phyloP scores from a whole-genome alignment of 1,139 yeast genomes.

The Debaryomycetaceae sp. region DNA sequence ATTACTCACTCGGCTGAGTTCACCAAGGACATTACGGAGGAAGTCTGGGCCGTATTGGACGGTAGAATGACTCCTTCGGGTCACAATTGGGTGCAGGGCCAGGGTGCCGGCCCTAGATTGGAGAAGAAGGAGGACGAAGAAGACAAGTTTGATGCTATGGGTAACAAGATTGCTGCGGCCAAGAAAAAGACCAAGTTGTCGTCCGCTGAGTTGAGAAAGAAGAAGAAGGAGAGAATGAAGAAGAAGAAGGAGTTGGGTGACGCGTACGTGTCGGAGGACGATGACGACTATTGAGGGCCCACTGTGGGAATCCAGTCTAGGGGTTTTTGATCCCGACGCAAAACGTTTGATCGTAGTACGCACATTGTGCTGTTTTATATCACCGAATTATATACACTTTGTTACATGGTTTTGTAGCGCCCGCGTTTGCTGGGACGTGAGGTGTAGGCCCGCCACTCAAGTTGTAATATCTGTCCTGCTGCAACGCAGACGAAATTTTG shows the following conservation, averaged over 20 bases:
- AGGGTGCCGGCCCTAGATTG: slow-evolving; percentile 99
- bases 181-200: slow-evolving; percentile 97
- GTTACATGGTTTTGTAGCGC: no score
- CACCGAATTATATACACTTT: no score
- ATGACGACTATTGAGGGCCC: slow-evolving; percentile 31
- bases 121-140: slow-evolving; percentile 95
- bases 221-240: slow-evolving; percentile 99
- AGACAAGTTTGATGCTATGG: slow-evolving; percentile 99
- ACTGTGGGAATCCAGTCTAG: no score
- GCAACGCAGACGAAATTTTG: no score
- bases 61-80: slow-evolving; percentile 99
- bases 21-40: slow-evolving; percentile 98
- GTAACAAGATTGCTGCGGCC: slow-evolving; percentile 95
- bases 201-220: slow-evolving; percentile 99
- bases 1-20: slow-evolving; percentile 99
- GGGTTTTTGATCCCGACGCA: no score
- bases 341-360: no score
- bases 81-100: slow-evolving; percentile 99
- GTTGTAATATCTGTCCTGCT: no score
- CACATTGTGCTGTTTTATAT: no score
- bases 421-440: no score
- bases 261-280: slow-evolving; percentile 95
- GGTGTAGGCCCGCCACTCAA: no score
- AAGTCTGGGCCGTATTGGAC: slow-evolving; percentile 98
- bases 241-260: slow-evolving; percentile 99